Percentiles rank a stretch among this genome's conserved stretches.
These are phyloP conservation scores for Sclerotinia spermophila DNA, from an alignment of 2,329 filamentous ascomycete genomes.

Conservation along the genomic window DNA sequence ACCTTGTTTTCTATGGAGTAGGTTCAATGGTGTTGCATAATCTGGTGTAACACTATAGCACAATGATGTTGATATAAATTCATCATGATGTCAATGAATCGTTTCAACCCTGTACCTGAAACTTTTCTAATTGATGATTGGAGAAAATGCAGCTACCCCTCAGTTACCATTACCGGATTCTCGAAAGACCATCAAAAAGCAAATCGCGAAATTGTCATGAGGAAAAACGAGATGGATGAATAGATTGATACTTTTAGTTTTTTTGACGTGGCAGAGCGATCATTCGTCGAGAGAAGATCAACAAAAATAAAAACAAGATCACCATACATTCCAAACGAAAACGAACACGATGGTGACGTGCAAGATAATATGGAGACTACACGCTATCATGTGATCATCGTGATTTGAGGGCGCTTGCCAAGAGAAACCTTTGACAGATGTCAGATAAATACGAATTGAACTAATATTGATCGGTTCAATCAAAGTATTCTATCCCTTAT, in stretches of 20 bases:
- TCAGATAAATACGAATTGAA: neutral
- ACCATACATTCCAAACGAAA: too few species aligned
- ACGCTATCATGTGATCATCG: neutral
- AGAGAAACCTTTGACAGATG: neutral
- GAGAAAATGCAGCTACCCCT: neutral
- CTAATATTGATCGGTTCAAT: neutral
- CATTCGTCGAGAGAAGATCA: neutral
- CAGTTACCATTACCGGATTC: neutral
- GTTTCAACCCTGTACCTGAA: neutral
- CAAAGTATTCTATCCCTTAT: neutral
- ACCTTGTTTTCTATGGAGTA: neutral
- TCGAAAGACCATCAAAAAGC: neutral
- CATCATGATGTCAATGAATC: neutral
- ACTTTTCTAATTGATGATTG: neutral
- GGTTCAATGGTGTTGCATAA: neutral
- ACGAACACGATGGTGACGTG: neutral
- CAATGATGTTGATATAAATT: neutral
- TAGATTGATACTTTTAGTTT: neutral
- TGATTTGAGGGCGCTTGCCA: neutral
- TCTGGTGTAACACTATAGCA: neutral
- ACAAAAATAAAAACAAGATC: neutral
- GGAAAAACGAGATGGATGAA: neutral
- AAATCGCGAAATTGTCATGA: neutral
- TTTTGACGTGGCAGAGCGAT: neutral
- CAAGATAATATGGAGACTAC: neutral